Evolutionary conservation across 2,329 filamentous ascomycete genomes (phyloP), one percentile per base, ranked within the genome.

Genomic region (Diplocarpon mali): DNA sequence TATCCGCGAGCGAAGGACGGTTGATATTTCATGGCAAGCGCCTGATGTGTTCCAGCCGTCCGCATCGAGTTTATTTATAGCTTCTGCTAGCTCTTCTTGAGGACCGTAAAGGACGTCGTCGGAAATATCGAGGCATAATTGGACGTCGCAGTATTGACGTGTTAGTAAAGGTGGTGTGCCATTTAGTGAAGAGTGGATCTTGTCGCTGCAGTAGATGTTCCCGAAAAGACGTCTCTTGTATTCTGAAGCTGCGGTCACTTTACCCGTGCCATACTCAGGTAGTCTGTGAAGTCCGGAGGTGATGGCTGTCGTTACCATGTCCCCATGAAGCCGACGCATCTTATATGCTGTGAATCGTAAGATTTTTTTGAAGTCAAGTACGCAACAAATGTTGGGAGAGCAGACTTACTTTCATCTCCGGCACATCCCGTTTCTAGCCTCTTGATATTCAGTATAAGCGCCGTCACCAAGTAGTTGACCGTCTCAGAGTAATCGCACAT

Each of bases 1-100:
- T n/a, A n/a, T n/a, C n/a, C n/a, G n/a, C n/a, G n/a, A n/a, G n/a
- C n/a, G n/a, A n/a, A n/a, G n/a, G n/a, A n/a, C n/a, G n/a, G n/a
- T n/a, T n/a, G n/a, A n/a, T n/a, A n/a, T n/a, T n/a, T n/a, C n/a
- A n/a, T n/a, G n/a, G n/a, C n/a, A n/a, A n/a, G n/a, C n/a, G n/a
- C n/a, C n/a, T n/a, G n/a, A n/a, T n/a, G 40, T 48, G 15, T 50
- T 50, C 48, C 48, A 50, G 12, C 48, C 45, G 15, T 48, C 16
- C 6, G 35, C 12, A 17, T 35, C 32, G 9, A 46, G 39, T 12
- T n/a, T 38, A 15, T 13, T 15, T 2, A 38, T 13, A 13, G 44
- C 39, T 8, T 27, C 39, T 13, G 38, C 28, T 1, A 46, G 35
- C 10, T 38, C 13, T 28, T 38, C 44, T 3, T 14, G 34, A 13